Conservation (phyloP, 768 basidiomycete species). For the Holtermannia corniformis region DNA sequence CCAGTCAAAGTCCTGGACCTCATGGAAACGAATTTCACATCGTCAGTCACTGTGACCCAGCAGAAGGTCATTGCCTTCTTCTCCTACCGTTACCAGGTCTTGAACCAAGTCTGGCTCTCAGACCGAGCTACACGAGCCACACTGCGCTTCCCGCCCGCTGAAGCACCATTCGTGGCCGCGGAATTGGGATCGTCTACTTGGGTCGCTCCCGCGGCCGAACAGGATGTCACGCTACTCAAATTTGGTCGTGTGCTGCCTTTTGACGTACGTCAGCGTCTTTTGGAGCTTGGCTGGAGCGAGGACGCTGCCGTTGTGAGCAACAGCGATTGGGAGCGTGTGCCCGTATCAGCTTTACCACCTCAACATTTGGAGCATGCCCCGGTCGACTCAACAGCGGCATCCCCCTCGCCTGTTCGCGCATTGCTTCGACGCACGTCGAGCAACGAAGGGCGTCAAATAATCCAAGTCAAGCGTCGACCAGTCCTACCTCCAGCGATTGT, state of each 20-base stretch:
- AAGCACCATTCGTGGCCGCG: constrained; percentile 23
- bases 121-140: constrained; percentile 2
- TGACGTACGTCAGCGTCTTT: constrained; percentile 25
- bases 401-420: constrained; percentile 10
- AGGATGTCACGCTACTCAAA: constrained; percentile 27
- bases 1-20: no score
- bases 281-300: constrained; percentile 33
- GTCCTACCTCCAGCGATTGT: background rate
- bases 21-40: no score
- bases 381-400: background rate
- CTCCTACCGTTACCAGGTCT: constrained; percentile 22
- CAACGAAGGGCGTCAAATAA: background rate
- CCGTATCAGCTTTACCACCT: constrained; percentile 17
- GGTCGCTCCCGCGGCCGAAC: constrained; percentile 19
- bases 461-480: background rate
- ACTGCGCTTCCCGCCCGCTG: constrained; percentile 12
- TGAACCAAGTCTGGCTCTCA: constrained; percentile 11
- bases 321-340: constrained; percentile 15
- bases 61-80: constrained; percentile 21
- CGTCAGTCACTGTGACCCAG: no score
- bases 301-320: constrained; percentile 9
- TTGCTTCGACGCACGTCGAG: constrained; percentile 10
- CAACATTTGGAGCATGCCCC: constrained; percentile 9
- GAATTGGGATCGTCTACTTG: constrained; percentile 28
- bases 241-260: constrained; percentile 22